Conservation (phyloP, 345 rosid genomes). For the Kandelia obovata region DNA sequence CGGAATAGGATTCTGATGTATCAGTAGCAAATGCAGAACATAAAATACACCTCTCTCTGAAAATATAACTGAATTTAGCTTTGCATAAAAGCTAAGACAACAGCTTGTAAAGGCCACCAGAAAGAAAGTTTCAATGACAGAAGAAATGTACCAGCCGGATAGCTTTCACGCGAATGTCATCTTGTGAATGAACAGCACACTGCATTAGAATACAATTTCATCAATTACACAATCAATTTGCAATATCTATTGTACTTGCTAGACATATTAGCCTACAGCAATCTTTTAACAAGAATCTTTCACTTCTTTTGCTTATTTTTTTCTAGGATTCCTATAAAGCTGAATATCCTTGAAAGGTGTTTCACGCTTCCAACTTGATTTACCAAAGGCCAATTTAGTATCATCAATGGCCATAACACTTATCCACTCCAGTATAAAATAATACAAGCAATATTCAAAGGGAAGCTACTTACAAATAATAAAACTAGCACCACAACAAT, state of each 20-base stretch:
- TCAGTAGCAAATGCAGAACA: neutral
- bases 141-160: slow-evolving; percentile 70
- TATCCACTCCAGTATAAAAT: too few relatives aligned
- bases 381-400: too few relatives aligned
- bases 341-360: too few relatives aligned
- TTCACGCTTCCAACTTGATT: too few relatives aligned
- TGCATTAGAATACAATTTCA: slow-evolving; percentile 38
- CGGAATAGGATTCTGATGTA: slow-evolving; percentile 21
- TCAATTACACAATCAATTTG: slow-evolving; percentile 23
- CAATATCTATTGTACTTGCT: neutral
- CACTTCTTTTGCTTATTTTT: neutral
- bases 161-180: slow-evolving; percentile 86
- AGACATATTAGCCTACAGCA: neutral
- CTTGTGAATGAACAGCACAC: slow-evolving; percentile 94
- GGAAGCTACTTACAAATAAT: too few relatives aligned
- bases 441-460: too few relatives aligned
- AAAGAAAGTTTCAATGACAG: neutral
- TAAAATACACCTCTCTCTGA: neutral
- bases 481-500: too few relatives aligned
- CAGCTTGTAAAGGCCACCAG: slow-evolving; percentile 2
- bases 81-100: neutral
- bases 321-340: too few relatives aligned
- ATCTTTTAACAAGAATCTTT: neutral
- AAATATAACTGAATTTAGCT: slow-evolving; percentile 1
- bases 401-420: too few relatives aligned